Percentiles rank a stretch among this genome's conserved stretches.
Conservation (phyloP, 768 basidiomycete genomes). For the Baorangia bicolor region DNA sequence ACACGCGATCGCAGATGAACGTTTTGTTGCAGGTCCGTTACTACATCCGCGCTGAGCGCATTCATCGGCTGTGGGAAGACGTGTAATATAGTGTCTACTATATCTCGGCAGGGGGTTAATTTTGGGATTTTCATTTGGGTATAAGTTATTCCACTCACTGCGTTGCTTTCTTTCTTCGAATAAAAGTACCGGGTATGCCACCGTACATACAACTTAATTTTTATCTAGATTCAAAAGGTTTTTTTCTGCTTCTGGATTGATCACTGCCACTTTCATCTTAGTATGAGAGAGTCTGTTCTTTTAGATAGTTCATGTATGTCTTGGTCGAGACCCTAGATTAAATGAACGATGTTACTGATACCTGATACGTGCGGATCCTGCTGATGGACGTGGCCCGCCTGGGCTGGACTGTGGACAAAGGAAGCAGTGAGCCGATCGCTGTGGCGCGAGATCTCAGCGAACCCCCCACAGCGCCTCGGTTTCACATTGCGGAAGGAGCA, state of each 20-base stretch:
- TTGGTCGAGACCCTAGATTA: constrained; percentile 11
- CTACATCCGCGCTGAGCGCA: constrained; percentile 25
- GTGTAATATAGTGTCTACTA: constrained; percentile 16
- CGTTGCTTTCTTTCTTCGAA: constrained; percentile 7
- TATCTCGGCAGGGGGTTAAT: constrained; percentile 27
- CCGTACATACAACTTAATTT: constrained; percentile 16
- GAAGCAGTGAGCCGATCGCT: constrained; percentile 5
- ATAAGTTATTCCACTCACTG: constrained; percentile 30
- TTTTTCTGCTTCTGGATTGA: constrained; percentile 17
- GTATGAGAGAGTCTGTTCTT: constrained; percentile 6
- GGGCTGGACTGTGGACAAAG: not conserved
- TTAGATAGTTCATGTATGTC: not conserved
- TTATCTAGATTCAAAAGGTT: constrained; percentile 5
- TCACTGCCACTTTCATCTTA: constrained; percentile 8
- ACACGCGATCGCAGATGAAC: constrained; percentile 33
- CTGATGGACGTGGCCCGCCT: not conserved
- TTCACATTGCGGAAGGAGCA: constrained; percentile 17
- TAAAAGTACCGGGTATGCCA: constrained; percentile 25
- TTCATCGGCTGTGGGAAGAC: constrained; percentile 14
- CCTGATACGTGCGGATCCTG: constrained; percentile 6
- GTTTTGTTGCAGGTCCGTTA: constrained; percentile 3
- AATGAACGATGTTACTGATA: constrained; percentile 11
- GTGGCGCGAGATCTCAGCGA: constrained; percentile 29
- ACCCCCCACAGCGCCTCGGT: constrained; percentile 8
- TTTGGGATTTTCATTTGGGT: constrained; percentile 18